Evolutionary conservation across 2,329 filamentous ascomycete genomes (phyloP), one percentile per base, ranked within the genome.

Genomic region (Pyrenophora teres): DNA sequence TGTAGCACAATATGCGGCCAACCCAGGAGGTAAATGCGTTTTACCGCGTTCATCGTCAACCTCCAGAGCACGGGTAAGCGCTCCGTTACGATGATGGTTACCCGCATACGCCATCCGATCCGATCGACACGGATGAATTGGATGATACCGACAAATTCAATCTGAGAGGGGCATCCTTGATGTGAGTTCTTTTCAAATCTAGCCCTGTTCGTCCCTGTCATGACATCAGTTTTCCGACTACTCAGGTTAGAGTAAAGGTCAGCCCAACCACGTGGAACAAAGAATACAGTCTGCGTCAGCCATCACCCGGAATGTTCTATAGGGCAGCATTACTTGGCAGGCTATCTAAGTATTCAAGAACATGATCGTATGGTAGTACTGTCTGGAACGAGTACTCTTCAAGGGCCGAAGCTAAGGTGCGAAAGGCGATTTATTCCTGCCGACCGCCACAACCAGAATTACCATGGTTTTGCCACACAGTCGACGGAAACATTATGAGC

Each of bases 191-290:
- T 27, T 13, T 19, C 25, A 30, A 16, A 6, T 19, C 6, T 21
- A 35, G 8, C 18, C 15, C 13, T 19, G 6, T 42, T 30, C n/a
- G 21, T 36, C 6, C 21, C 32, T 21, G 18, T 30, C 16, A 23
- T 19, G 9, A 30, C 9, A 18, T 6, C 0, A 19, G 18, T 18
- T 21, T 27, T 32, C 23, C 39, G 18, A 18, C 15, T 15, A 16
- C 31, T 42, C 16, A 31, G 38, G 10, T 36, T 41, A 16, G 23
- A 36, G 23, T 16, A 36, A 36, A 23, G 16, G 23, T 21, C 16
- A 25, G 25, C 38, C 46, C 32, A 36, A 25, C 31, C 15, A 13
- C 23, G 16, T 18, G 39, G 46, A 42, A 48, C 46, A 48, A 48
- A 48, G 46, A n/a, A 48, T 36, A 23, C 16, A 8, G 3, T 30